Evolutionary conservation across 768 basidiomycete species (phyloP), one percentile per base, ranked within the genome.

Genomic region (Neoboletus subvelutipes): DNA sequence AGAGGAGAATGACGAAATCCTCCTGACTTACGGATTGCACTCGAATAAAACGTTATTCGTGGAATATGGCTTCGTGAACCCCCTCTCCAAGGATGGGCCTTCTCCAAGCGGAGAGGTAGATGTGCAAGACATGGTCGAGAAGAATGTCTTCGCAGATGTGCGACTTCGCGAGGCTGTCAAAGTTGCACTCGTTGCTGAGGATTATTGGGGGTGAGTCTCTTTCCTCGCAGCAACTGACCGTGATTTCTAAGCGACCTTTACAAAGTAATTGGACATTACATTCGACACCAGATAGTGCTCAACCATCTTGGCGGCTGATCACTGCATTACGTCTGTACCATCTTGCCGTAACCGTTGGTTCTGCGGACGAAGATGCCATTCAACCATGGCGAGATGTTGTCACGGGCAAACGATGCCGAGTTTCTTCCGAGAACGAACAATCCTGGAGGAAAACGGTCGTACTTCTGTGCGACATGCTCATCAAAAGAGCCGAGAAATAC

Each of bases 1-100:
- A 22, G 55, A 68, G 29, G 59, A 74, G 45, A 84, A 82, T 17
- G 80, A 88, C 29, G 90, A 98, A 66, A 71, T 97, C 3, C 82
- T 80, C 42, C 77, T 98, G 56, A 81, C 80, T 49, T 98, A 98
- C 63, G 94, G 94, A 0, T 68, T 75, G 7, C 94, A 96, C 71
- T 73, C 85, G 26, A 95, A 94, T 60, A 78, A 81, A 41, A 86
- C 81, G 4, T 70, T 98, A 24, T 89, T 94, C 67, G 79, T 85
- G 22, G 96, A 98, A 69, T 98, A 98, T 71, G 96, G 95, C 0
- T 98, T 98, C 68, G 80, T 89, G 33, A 79, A 80, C 60, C 29
- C 59, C 17, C 62, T 75, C 17, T 61, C 70, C 10, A 52, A 67
- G 12, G 68, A 73, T 12, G 68, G 57, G 10, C 50, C 58, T 7